A percentile compares a stretch with the other conserved stretches of the same genome.
These are phyloP conservation scores for Tremella mesenterica DNA, from an alignment of 768 basidiomycete genomes.

Conservation along the genomic window DNA sequence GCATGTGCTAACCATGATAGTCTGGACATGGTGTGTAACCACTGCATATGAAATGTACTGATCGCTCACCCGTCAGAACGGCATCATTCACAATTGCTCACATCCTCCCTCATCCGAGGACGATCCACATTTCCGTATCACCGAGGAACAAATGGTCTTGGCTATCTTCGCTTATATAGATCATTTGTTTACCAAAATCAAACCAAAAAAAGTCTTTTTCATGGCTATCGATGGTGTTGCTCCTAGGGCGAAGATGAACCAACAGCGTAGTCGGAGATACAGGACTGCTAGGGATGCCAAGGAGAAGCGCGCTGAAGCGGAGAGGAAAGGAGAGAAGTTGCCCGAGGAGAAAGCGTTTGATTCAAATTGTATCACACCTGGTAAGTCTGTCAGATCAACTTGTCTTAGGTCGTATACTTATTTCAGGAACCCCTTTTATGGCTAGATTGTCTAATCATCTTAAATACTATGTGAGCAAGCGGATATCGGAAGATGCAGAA, in stretches of 20 bases:
- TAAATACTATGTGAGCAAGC: conserved; percentile 94
- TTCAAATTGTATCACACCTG: conserved; percentile 97
- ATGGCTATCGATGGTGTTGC: conserved; percentile 99
- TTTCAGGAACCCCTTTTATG: conserved; percentile 87
- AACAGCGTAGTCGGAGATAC: conserved; percentile 88
- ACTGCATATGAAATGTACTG: background rate
- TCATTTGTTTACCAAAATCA: conserved; percentile 91
- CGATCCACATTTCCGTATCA: conserved; percentile 87
- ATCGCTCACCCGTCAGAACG: conserved; percentile 35
- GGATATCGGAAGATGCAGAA: conserved; percentile 91
- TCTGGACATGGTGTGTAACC: conserved; percentile 14
- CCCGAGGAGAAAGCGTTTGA: conserved; percentile 95
- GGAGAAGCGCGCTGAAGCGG: conserved; percentile 77
- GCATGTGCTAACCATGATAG: conserved; percentile 4
- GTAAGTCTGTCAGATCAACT: conserved; percentile 48
- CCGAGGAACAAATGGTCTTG: conserved; percentile 95
- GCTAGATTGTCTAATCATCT: conserved; percentile 79
- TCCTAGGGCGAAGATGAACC: conserved; percentile 98
- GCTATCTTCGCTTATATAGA: conserved; percentile 96
- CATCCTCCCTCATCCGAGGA: conserved; percentile 81
- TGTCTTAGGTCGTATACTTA: background rate
- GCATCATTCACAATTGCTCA: conserved; percentile 59
- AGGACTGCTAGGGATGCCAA: conserved; percentile 86
- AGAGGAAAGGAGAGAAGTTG: conserved; percentile 77
- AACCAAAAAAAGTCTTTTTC: conserved; percentile 94